Base-by-base conservation (phyloP, 23 red algal genomes). In the Gracilaria gracilis region DNA sequence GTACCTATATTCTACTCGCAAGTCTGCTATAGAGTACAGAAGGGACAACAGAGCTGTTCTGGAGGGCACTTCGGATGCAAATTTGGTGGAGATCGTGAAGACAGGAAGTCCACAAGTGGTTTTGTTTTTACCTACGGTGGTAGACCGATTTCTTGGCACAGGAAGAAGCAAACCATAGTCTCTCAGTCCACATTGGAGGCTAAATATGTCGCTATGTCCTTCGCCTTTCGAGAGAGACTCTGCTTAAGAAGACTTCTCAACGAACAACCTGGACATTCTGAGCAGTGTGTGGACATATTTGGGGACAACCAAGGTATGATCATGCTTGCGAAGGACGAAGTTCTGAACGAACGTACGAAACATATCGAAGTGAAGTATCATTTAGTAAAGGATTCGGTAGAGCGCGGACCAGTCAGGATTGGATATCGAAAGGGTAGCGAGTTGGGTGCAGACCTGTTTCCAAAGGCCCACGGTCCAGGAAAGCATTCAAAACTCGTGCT, bases 331-430 rank as follows among this genome's bases (percentile, higher is more conserved):
- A 9, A 61, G n/a, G 57, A 83, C 62, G 79, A 40, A 61, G 39
- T 83, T 9, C 1, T 59, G 2, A 83, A 83, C 51, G 79, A 83
- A 21, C 61, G 67, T 1, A 88, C 61, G 15, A 88, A 88, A 24
- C 85, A 88, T 46, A 88, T 88, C 29, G 85, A 88, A 20, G 46
- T 88, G 42, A 61, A 61, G 62, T 88, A 27, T 40, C 34, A 88
- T 37, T 55, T 88, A 21, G 67, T 31, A 13, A 72, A 46, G 42
- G 5, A 46, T 46, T 4, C 11, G 11, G 42, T 46, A 7, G 42
- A 46, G 4, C 11, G 42, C 42, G 42, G n/a, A 11, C 11, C 42
- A 46, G 42, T 46, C 42, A 7, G 5, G 42, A 46, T 46, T 46
- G 42, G 42, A 4, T 46, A 46, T 11, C 42, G 42, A 4, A 46